These are phyloP conservation scores for Penicillium dipodomyicola DNA, from an alignment of 495 filamentous ascomycete genomes.

Conservation along the genomic window DNA sequence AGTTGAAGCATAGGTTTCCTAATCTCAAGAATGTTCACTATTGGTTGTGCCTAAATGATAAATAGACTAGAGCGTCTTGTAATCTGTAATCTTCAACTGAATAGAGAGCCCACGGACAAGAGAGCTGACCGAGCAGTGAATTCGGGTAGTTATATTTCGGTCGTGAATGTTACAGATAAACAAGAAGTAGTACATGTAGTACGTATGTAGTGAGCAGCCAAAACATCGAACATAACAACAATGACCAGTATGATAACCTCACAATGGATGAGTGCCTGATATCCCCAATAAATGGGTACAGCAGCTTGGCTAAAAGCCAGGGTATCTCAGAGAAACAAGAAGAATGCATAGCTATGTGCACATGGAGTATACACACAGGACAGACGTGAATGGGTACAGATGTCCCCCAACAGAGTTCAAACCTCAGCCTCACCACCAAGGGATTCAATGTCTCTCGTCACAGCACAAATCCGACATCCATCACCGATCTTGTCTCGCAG, in stretches of 20 bases:
- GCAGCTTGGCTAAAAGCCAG: slow-evolving; percentile 8
- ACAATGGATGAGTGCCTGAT: slow-evolving; percentile 3
- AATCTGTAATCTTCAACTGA: not conserved
- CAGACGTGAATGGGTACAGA: not conserved
- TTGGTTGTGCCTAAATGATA: not conserved
- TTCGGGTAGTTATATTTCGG: not conserved
- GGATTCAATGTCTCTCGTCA: slow-evolving; percentile 41
- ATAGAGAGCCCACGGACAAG: not conserved
- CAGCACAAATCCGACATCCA: slow-evolving; percentile 67
- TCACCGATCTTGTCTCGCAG: slow-evolving; percentile 66
- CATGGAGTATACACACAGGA: slow-evolving; percentile 13
- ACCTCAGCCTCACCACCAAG: slow-evolving; percentile 26
- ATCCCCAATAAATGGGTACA: not conserved
- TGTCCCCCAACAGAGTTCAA: slow-evolving; percentile 9
- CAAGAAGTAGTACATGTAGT: too few relatives aligned
- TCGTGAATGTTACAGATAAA: not conserved
- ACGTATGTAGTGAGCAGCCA: not conserved
- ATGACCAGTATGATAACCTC: not conserved
- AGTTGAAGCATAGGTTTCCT: slow-evolving; percentile 9
- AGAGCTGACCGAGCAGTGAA: not conserved
- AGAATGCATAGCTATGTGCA: slow-evolving; percentile 11
- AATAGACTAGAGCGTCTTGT: not conserved
- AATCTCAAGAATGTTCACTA: slow-evolving; percentile 3
- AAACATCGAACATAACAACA: not conserved
- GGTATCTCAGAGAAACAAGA: slow-evolving; percentile 13